Evolutionary conservation across 805 yeast genomes (phyloP).

Genomic region (Allodekkera sacchari): DNA sequence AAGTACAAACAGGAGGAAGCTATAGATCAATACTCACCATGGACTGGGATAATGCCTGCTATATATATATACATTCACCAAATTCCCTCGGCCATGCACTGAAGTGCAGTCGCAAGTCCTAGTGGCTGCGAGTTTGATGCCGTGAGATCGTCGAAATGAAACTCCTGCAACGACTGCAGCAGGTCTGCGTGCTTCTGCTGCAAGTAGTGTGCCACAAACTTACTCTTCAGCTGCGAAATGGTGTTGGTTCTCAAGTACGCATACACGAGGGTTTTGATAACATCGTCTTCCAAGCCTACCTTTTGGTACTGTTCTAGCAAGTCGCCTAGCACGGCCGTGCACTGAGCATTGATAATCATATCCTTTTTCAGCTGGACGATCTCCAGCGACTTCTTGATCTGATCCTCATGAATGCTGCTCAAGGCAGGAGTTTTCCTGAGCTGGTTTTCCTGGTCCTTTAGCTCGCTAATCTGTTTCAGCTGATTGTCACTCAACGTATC

Average conservation of each 20-base stretch:
- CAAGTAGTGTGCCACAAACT: slow-evolving; percentile 30
- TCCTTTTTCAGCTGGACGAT: slow-evolving; percentile 19
- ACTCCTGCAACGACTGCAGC: slow-evolving; percentile 1
- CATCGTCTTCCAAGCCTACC: slow-evolving; percentile 1
- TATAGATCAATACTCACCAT: too few relatives aligned
- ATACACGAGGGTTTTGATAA: slow-evolving; percentile 28
- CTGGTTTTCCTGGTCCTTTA: slow-evolving; percentile 18
- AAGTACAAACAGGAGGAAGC: too few relatives aligned
- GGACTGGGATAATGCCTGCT: too few relatives aligned
- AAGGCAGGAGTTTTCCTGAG: slow-evolving; percentile 21
- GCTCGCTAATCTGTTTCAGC: slow-evolving; percentile 15
- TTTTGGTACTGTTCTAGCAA: slow-evolving; percentile 6
- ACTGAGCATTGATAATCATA: slow-evolving; percentile 22
- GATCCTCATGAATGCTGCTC: slow-evolving; percentile 19
- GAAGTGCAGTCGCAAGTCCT: too few relatives aligned
- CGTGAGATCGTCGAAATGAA: neutral
- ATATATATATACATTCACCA: too few relatives aligned
- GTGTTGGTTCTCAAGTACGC: slow-evolving; percentile 27
- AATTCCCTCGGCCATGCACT: too few relatives aligned
- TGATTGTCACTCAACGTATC: slow-evolving; percentile 21
- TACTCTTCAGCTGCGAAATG: slow-evolving; percentile 30
- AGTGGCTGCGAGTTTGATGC: too few relatives aligned
- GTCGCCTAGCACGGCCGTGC: slow-evolving; percentile 17
- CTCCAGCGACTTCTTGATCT: slow-evolving; percentile 16
- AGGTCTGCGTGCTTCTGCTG: slow-evolving; percentile 25